phyloP scores from a whole-genome alignment of 2,329 filamentous ascomycete genomes.

The Shiraia bambusicola region DNA sequence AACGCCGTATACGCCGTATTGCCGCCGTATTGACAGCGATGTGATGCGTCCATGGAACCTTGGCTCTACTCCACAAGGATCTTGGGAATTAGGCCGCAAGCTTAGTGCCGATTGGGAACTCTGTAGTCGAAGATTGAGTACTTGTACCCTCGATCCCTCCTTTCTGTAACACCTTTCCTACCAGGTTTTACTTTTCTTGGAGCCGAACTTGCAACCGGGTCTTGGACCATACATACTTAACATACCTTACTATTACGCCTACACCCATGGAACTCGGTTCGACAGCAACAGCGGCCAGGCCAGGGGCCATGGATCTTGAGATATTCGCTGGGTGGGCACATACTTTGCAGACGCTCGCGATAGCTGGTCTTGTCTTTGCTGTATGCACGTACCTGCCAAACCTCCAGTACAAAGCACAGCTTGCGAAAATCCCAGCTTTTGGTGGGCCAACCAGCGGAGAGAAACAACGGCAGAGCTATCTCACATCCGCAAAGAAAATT shows the following conservation, averaged over 20 bases:
- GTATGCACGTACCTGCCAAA: slow-evolving; percentile 23
- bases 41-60: no score
- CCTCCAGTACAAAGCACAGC: slow-evolving; percentile 21
- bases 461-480: slow-evolving; percentile 24
- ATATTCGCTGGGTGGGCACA: slow-evolving; percentile 18
- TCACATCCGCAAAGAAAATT: slow-evolving; percentile 25
- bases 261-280: slow-evolving; percentile 1
- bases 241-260: background rate
- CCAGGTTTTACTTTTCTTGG: no score
- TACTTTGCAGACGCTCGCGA: slow-evolving; percentile 23
- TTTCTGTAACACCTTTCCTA: no score
- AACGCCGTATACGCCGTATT: slow-evolving; percentile 8
- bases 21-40: background rate
- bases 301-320: slow-evolving; percentile 21
- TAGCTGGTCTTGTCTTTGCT: slow-evolving; percentile 29
- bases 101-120: background rate
- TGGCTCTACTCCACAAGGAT: no score
- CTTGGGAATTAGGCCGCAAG: background rate
- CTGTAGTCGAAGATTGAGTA: no score
- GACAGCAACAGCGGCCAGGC: background rate
- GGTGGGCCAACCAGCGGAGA: slow-evolving; percentile 11
- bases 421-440: slow-evolving; percentile 30
- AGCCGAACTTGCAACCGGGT: no score
- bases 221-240: no score
- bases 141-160: no score